Conservation (phyloP, 108 stramenopile species). For the Nitzschia putrida region DNA sequence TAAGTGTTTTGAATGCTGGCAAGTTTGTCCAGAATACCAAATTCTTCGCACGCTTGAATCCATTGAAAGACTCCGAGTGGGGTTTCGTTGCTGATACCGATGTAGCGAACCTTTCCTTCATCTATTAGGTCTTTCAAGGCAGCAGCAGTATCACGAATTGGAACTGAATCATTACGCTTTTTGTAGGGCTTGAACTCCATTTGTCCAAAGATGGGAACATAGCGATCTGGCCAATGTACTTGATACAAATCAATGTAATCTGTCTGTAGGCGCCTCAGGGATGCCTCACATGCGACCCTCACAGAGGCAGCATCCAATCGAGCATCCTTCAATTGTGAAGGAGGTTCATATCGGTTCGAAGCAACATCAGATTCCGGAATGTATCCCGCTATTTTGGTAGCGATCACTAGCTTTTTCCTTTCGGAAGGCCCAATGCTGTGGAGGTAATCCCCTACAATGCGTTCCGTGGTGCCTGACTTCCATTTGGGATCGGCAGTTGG, state of each 20-base stretch:
- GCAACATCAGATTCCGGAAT: constrained; percentile 42
- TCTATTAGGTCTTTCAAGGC: constrained; percentile 77
- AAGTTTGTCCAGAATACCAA: constrained; percentile 77
- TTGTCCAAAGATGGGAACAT: constrained; percentile 80
- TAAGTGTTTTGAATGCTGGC: constrained; percentile 88
- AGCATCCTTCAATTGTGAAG: constrained; percentile 59
- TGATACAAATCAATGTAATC: constrained; percentile 95
- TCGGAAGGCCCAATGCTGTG: constrained; percentile 46
- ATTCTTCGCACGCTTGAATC: constrained; percentile 62
- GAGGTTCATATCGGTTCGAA: constrained; percentile 41
- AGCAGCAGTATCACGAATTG: constrained; percentile 70
- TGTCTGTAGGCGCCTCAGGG: constrained; percentile 75
- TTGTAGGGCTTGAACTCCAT: constrained; percentile 60
- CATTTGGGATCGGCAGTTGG: constrained; percentile 64
- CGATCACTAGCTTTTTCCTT: constrained; percentile 81
- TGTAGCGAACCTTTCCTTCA: constrained; percentile 80
- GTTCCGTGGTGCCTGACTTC: constrained; percentile 69
- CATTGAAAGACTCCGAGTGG: constrained; percentile 88
- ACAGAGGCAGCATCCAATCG: constrained; percentile 71
- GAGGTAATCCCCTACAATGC: constrained; percentile 63
- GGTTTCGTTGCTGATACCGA: constrained; percentile 91
- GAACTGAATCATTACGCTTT: constrained; percentile 44
- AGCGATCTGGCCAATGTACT: constrained; percentile 93
- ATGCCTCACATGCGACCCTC: constrained; percentile 49
- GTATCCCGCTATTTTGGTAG: constrained; percentile 90